Conservation (phyloP, 1,139 yeast genomes). For the Magnusiomyces magnusii region DNA sequence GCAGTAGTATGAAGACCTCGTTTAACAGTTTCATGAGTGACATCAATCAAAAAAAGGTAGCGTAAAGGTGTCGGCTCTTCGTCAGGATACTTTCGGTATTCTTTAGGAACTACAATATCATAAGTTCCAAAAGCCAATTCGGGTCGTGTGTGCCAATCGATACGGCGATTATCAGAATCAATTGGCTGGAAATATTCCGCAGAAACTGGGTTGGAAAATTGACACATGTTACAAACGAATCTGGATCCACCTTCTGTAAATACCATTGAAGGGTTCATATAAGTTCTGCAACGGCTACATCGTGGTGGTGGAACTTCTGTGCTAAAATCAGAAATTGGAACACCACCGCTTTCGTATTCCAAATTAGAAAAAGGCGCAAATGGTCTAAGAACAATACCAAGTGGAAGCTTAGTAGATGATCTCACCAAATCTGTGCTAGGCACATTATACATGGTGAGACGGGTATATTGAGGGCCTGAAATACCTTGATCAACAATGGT, state of each 20-base stretch:
- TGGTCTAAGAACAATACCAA: conserved; percentile 76
- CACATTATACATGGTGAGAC: conserved; percentile 75
- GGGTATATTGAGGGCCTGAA: conserved; percentile 70
- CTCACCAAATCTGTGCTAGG: conserved; percentile 72
- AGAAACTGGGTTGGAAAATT: conserved; percentile 65
- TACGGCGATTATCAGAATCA: conserved; percentile 52
- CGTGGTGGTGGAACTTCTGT: conserved; percentile 63
- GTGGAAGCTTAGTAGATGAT: conserved; percentile 65
- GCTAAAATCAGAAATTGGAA: conserved; percentile 64
- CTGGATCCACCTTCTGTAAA: conserved; percentile 54
- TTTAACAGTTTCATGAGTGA: conserved; percentile 54
- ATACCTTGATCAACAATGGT: conserved; percentile 74
- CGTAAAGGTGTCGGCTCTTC: conserved; percentile 45
- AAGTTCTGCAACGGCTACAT: conserved; percentile 85
- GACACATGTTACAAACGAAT: conserved; percentile 84
- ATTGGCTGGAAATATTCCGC: conserved; percentile 57
- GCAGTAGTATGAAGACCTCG: conserved; percentile 58
- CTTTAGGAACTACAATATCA: conserved; percentile 71
- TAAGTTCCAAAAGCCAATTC: conserved; percentile 80
- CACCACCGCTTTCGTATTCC: conserved; percentile 30
- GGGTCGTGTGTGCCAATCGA: conserved; percentile 59
- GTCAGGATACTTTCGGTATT: conserved; percentile 52
- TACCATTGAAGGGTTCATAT: conserved; percentile 76
- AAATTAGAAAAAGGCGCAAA: conserved; percentile 44
- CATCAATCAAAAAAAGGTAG: conserved; percentile 73